phyloP scores from a whole-genome alignment of 1,139 yeast genomes.

The Eremothecium sinecaudum region DNA sequence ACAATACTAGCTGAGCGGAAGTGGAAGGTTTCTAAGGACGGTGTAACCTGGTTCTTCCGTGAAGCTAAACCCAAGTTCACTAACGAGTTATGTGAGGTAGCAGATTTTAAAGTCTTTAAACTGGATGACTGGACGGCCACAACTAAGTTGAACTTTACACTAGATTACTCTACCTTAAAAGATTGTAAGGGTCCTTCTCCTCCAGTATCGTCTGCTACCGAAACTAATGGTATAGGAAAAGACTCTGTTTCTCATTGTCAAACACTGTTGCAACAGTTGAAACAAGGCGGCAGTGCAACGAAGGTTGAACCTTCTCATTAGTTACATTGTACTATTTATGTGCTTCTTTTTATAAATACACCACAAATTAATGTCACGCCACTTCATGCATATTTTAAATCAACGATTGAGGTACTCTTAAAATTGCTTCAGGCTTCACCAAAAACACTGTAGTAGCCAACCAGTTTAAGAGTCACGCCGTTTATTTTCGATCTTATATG shows the following conservation, averaged over 20 bases:
- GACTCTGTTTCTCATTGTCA: conserved; percentile 19
- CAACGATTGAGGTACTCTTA: no score
- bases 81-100: conserved; percentile 34
- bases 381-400: no score
- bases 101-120: conserved; percentile 36
- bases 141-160: conserved; percentile 30
- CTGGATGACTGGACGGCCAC: conserved; percentile 35
- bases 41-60: conserved; percentile 35
- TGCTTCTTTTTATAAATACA: no score
- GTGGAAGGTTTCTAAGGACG: conserved; percentile 32
- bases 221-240: background rate
- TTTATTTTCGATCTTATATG: no score
- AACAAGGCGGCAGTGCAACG: conserved; percentile 15
- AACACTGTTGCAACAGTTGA: conserved; percentile 26
- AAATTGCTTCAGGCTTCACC: no score
- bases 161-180: conserved; percentile 19
- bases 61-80: conserved; percentile 31
- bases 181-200: background rate
- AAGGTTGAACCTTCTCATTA: conserved; percentile 5
- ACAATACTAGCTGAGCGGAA: conserved; percentile 29
- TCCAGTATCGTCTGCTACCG: conserved; percentile 1
- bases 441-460: no score
- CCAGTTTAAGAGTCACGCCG: no score
- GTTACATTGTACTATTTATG: background rate
- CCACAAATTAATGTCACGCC: no score